Percentiles rank a stretch among this genome's conserved stretches.
Conservation (phyloP, 2,329 filamentous ascomycete genomes). For the Colletotrichum tropicale region DNA sequence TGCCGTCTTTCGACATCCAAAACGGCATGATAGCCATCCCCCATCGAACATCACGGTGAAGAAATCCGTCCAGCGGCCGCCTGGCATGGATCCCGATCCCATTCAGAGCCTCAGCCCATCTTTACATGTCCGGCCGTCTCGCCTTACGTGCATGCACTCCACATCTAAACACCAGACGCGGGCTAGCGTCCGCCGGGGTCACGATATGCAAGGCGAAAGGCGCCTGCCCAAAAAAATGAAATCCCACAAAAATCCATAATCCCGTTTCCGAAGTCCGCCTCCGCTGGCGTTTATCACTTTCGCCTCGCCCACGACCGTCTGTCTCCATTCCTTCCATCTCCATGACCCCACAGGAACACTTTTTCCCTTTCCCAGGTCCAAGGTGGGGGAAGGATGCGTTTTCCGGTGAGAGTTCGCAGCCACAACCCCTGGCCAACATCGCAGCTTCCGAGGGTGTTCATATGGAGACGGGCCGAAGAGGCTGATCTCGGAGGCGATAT, state of each 20-base stretch:
- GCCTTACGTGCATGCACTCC: slow-evolving; percentile 2
- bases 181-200: background rate
- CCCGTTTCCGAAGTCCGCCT: background rate
- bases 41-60: background rate
- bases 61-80: background rate
- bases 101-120: background rate
- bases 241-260: background rate
- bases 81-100: background rate
- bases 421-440: background rate
- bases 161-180: background rate
- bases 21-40: background rate
- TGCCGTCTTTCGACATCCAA: background rate
- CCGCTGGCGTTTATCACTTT: background rate
- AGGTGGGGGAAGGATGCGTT: background rate
- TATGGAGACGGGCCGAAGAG: background rate
- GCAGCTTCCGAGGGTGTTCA: background rate
- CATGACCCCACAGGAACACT: background rate
- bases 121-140: background rate
- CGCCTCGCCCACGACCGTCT: background rate
- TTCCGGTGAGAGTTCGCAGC: slow-evolving; percentile 6
- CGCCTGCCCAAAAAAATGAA: accelerated
- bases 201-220: background rate
- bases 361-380: background rate
- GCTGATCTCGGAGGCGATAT: background rate
- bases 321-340: background rate